phyloP scores from a whole-genome alignment of 331 rosid species.

The Acacia pycnantha region DNA sequence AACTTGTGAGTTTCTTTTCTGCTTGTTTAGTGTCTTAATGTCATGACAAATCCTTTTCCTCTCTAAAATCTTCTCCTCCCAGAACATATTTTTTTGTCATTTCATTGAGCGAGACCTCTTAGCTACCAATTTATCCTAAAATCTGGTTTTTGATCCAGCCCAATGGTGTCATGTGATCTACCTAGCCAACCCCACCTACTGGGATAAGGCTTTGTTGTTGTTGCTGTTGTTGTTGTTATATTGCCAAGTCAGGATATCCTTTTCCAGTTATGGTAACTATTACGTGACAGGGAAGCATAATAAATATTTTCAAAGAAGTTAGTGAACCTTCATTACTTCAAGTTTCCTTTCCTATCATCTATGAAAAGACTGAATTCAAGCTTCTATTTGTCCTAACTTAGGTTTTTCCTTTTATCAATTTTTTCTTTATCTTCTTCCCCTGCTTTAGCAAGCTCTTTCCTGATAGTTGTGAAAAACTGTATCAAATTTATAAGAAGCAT shows the following conservation, averaged over 20 bases:
- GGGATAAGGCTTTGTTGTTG: too few relatives aligned
- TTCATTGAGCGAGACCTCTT: neutral
- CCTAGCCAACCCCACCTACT: too few relatives aligned
- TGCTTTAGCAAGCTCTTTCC: neutral
- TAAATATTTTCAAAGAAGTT: neutral
- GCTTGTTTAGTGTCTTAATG: neutral
- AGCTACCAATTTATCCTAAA: too few relatives aligned
- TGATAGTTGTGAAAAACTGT: constrained; percentile 2
- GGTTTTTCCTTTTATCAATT: too few relatives aligned
- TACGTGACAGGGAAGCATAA: neutral
- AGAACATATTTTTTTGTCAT: neutral
- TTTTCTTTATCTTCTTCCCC: neutral
- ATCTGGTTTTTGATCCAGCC: too few relatives aligned
- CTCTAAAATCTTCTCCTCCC: neutral
- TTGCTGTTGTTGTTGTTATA: too few relatives aligned
- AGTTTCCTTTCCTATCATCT: neutral
- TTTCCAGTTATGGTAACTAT: neutral
- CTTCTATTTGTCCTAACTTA: neutral
- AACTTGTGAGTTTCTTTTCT: neutral
- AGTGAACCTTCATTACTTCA: neutral
- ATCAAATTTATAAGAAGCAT: constrained; percentile 17
- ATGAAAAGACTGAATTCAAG: neutral
- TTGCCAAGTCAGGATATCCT: neutral
- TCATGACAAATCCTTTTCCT: neutral
- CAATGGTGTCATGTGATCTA: too few relatives aligned